phyloP scores from a whole-genome alignment of 257 asterid species.

The Knoxia roxburghii region DNA sequence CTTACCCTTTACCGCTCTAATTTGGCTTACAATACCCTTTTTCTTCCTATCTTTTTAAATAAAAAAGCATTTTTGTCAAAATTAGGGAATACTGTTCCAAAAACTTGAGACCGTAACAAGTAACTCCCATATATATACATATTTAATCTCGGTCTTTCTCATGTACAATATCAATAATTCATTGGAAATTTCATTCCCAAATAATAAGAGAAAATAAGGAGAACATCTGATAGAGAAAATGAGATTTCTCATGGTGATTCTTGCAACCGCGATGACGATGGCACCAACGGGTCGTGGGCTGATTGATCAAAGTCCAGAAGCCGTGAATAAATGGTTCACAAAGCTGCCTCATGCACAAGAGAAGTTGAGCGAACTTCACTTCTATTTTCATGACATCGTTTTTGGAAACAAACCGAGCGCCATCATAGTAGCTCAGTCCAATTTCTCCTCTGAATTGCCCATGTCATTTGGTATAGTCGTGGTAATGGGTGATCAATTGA shows the following conservation, averaged over 20 bases:
- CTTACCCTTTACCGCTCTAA: too few relatives aligned
- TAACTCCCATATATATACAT: too few relatives aligned
- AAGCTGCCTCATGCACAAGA: constrained; percentile 17
- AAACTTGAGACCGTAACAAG: too few relatives aligned
- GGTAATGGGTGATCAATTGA: constrained; percentile 29
- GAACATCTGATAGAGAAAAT: not conserved
- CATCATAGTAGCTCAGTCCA: constrained; percentile 23
- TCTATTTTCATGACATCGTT: constrained; percentile 32
- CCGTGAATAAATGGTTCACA: constrained; percentile 31
- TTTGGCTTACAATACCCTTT: too few relatives aligned
- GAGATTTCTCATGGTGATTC: not conserved
- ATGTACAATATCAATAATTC: too few relatives aligned
- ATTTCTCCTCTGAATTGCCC: constrained; percentile 9
- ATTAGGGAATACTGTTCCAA: too few relatives aligned
- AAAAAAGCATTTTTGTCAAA: too few relatives aligned
- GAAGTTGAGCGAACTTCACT: constrained; percentile 34
- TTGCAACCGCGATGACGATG: not conserved
- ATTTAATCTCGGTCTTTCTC: too few relatives aligned
- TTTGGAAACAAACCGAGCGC: constrained; percentile 28
- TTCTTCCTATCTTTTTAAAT: too few relatives aligned
- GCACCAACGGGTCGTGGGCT: not conserved
- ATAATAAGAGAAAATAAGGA: too few relatives aligned
- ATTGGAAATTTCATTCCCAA: too few relatives aligned
- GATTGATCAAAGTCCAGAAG: constrained; percentile 22
- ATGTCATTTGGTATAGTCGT: constrained; percentile 25